These are phyloP conservation scores for Acrocalymma vagum DNA, from an alignment of 2,329 filamentous ascomycete species.

Conservation along the genomic window DNA sequence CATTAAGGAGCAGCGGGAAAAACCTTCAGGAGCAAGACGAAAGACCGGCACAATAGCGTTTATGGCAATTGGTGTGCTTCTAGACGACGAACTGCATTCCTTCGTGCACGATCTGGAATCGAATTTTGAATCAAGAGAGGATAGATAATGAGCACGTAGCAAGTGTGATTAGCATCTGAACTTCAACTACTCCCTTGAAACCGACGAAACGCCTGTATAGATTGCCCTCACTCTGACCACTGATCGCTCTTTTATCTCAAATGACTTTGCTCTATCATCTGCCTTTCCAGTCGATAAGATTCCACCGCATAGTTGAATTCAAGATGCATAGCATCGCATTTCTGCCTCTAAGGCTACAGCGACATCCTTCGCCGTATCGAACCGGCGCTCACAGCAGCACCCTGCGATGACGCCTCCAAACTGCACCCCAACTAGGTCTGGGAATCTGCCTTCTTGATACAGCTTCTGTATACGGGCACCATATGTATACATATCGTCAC, in stretches of 20 bases:
- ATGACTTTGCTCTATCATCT: too few relatives aligned
- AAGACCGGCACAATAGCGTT: conserved; percentile 57
- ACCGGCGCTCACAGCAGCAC: conserved; percentile 18
- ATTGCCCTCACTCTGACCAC: too few relatives aligned
- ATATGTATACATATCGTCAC: conserved; percentile 11
- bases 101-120: conserved; percentile 60
- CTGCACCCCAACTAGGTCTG: conserved; percentile 10
- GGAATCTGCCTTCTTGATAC: conserved; percentile 15
- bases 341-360: conserved; percentile 16
- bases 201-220: too few relatives aligned
- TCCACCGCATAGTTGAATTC: too few relatives aligned
- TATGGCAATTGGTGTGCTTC: conserved; percentile 55
- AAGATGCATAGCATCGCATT: too few relatives aligned
- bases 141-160: too few relatives aligned
- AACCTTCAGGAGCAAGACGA: conserved; percentile 47
- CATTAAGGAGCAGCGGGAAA: conserved; percentile 42
- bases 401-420: conserved; percentile 17
- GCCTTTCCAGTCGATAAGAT: too few relatives aligned
- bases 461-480: conserved; percentile 5
- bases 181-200: too few relatives aligned
- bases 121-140: too few relatives aligned
- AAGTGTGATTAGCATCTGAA: too few relatives aligned
- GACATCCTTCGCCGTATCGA: conserved; percentile 17
- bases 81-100: conserved; percentile 48
- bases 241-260: too few relatives aligned